phyloP scores from a whole-genome alignment of 306 rosid genomes.

The Spatholobus suberectus region DNA sequence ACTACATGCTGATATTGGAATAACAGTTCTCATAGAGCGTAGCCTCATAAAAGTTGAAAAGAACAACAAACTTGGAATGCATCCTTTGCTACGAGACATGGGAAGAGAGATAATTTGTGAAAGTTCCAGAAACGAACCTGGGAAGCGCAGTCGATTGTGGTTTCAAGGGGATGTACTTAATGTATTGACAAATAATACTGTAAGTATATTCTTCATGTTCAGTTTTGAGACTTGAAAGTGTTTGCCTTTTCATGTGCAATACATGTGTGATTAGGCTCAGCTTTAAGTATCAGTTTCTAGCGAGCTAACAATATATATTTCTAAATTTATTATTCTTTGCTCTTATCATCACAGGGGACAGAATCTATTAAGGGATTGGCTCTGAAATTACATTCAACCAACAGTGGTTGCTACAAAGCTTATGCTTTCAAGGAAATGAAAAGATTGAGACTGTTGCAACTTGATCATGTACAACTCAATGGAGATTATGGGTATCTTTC shows the following conservation, averaged over 20 bases:
- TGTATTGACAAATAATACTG: background rate
- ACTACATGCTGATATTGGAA: slow-evolving; percentile 28
- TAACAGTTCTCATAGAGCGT: slow-evolving; percentile 26
- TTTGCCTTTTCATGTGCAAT: background rate
- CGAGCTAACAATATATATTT: background rate
- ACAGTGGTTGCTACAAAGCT: background rate
- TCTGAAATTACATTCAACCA: background rate
- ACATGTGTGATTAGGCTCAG: too few species aligned
- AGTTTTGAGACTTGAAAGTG: background rate
- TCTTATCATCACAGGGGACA: slow-evolving; percentile 1
- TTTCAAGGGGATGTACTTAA: background rate
- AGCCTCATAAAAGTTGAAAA: slow-evolving; percentile 32
- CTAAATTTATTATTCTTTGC: too few species aligned
- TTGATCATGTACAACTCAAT: background rate
- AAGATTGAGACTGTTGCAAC: slow-evolving; percentile 44
- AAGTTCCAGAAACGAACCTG: background rate
- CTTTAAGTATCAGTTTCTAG: background rate
- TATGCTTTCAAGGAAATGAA: slow-evolving; percentile 45
- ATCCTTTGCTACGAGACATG: slow-evolving; percentile 36
- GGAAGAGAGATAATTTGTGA: slow-evolving; percentile 39
- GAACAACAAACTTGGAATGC: slow-evolving; percentile 9
- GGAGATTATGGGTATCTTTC: slow-evolving; percentile 42
- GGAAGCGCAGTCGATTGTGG: background rate
- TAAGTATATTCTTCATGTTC: background rate
- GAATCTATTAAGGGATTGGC: slow-evolving; percentile 4